Percentiles rank a stretch among this genome's conserved stretches.
Conservation (phyloP, 352 stramenopile genomes). For the Pythium dissimile region DNA sequence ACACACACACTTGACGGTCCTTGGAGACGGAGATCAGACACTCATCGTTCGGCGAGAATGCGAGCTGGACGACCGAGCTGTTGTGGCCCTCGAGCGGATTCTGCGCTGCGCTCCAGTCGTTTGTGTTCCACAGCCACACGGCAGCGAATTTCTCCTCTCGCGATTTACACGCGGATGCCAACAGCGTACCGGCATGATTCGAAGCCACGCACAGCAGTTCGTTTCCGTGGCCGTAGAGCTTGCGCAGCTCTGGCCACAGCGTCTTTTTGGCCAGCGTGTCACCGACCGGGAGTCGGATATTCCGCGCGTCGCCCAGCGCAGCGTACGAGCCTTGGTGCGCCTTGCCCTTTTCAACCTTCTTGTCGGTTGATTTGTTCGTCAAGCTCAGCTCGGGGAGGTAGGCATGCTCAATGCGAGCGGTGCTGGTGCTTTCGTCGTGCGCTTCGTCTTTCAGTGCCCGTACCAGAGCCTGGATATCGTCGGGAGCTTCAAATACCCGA, state of each 20-base stretch:
- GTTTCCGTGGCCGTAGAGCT: constrained; percentile 79
- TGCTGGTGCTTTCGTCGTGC: background rate
- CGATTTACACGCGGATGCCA: constrained; percentile 76
- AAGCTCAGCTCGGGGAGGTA: constrained; percentile 74
- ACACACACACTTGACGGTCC: constrained; percentile 71
- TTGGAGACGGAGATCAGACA: constrained; percentile 67
- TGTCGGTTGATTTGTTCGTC: constrained; percentile 55
- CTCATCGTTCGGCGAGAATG: constrained; percentile 63
- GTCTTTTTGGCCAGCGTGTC: constrained; percentile 61
- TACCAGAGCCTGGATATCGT: constrained; percentile 38
- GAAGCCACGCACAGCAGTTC: constrained; percentile 69
- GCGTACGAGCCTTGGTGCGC: constrained; percentile 18
- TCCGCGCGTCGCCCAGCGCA: constrained; percentile 9
- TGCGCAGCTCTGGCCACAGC: constrained; percentile 71
- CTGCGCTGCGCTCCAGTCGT: constrained; percentile 44
- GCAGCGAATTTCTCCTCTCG: constrained; percentile 60
- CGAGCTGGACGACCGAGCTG: constrained; percentile 74
- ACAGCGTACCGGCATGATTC: constrained; percentile 42
- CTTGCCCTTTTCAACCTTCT: constrained; percentile 2
- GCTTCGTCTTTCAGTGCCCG: constrained; percentile 14
- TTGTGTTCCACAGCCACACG: constrained; percentile 64
- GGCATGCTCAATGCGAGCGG: constrained; percentile 38
- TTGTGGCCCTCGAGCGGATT: constrained; percentile 60
- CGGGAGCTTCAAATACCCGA: constrained; percentile 66
- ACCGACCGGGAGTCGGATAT: constrained; percentile 46